Base-by-base conservation (phyloP, 371 early-diverging fungal genomes). In the Rhizopus microsporus region DNA sequence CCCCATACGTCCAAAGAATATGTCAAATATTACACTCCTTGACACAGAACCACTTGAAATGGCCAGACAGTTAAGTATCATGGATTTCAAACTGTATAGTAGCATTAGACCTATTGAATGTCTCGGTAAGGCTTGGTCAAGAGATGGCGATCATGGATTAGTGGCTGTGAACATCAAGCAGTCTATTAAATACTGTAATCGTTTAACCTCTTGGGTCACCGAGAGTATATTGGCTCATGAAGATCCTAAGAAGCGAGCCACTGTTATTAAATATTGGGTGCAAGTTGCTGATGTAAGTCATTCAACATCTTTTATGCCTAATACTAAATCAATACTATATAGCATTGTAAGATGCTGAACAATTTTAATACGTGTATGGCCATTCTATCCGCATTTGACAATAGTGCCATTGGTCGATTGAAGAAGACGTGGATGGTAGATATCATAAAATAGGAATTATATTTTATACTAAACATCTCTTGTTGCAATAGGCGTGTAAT, bases 11-110 rank as follows among this genome's bases (percentile, higher is more conserved):
- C 92, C 92, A 2, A 83, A 83, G 43, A 81, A 79, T 48, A 67
- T 88, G 47, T 78, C 80, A 29, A 71, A 75, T 38, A 63, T 90
- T 54, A 82, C 83, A 54, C 77, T 96, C 32, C 49, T 85, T 49
- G 96, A 97, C 38, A 71, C 93, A 17, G 93, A 96, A 64, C 93
- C 97, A 3, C 64, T 93, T 15, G 98, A 98, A 69, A 65, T 97
- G 49, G 96, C 96, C 0, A 81, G 98, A 33, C 97, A 98, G 65
- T 65, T 98, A 42, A 95, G 95, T 5, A 75, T 97, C 40, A 82
- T 93, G 63, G 93, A 95, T 63, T 88, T 84, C 29, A 83, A 80
- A 30, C 51, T 88, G 5, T 95, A 91, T 65, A 83, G 82, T 72
- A 83, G 83, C 56, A 91, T 97, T 51, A 76, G 85, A 45, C 90